phyloP scores from a whole-genome alignment of 2,329 filamentous ascomycete genomes.

The Colletotrichum spinosum region DNA sequence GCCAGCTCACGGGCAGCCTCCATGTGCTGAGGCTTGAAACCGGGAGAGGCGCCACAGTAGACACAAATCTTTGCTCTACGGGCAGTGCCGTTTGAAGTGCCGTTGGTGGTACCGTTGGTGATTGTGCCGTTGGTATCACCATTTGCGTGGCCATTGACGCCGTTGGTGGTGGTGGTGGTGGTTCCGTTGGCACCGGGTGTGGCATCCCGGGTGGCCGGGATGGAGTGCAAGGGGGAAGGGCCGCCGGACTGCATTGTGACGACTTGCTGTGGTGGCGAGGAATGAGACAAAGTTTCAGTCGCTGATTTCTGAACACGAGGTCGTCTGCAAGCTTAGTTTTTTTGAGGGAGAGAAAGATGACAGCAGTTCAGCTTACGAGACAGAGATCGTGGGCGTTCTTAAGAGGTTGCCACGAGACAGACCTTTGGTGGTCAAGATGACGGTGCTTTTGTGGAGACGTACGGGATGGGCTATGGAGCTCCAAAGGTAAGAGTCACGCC shows the following conservation, averaged over 20 bases:
- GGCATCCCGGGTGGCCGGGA: slow-evolving; percentile 45
- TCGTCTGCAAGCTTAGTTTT: not conserved
- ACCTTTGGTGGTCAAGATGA: slow-evolving; percentile 26
- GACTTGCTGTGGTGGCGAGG: not conserved
- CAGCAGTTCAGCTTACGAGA: not conserved
- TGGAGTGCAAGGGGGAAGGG: slow-evolving; percentile 50
- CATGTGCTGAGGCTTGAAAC: slow-evolving; percentile 79
- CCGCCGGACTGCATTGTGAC: slow-evolving; percentile 54
- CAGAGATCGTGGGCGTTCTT: slow-evolving; percentile 12
- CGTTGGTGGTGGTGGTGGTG: slow-evolving; percentile 41
- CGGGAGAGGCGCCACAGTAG: slow-evolving; percentile 88
- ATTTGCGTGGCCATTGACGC: slow-evolving; percentile 27
- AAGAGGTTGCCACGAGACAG: slow-evolving; percentile 5
- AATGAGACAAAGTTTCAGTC: not conserved
- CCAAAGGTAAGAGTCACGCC: slow-evolving; percentile 30
- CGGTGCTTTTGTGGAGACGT: slow-evolving; percentile 33
- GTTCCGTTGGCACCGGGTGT: slow-evolving; percentile 41
- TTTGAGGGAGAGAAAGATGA: slow-evolving; percentile 4
- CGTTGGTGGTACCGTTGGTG: slow-evolving; percentile 43
- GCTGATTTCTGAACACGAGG: not conserved
- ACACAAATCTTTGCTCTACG: slow-evolving; percentile 80
- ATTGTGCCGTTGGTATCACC: slow-evolving; percentile 40
- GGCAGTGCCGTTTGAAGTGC: slow-evolving; percentile 45
- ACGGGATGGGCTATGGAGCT: slow-evolving; percentile 4
- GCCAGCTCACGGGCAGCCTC: slow-evolving; percentile 83